Evolutionary conservation across 768 basidiomycete genomes (phyloP), one percentile per base, ranked within the genome.

Genomic region (Termitomyces bulborhizus): DNA sequence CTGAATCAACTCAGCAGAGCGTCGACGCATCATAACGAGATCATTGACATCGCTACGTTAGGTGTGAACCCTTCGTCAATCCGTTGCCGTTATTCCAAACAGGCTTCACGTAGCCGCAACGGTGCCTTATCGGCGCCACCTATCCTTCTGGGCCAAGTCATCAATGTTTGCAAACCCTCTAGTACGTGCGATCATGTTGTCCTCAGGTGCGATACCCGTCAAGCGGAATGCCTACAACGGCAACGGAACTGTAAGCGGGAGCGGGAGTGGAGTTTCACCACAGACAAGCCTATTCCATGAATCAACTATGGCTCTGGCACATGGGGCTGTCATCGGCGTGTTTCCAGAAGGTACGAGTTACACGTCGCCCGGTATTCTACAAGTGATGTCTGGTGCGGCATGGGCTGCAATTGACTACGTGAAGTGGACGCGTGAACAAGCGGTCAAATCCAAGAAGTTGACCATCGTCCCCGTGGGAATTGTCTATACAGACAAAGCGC

Each of bases 111-210:
- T 62, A 75, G 81, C 79, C 51, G 78, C 72, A 40, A 85, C 78
- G 16, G 77, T 88, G 47, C 84, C 86, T 3, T 70, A 85, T 61
- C 72, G 76, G 36, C 76, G 83, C 27, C 75, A 72, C 41, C 66
- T 90, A 34, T 82, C 80, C 52, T 82, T 77, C 66, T 82, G 88
- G 85, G 84, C 85, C n/a, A 90, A 88, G 63, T 80, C 84, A 27
- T 78, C 73, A 0, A 71, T 90, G 62, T 90, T 90, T 69, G 71
- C 70, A 26, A 81, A 85, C 57, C 83, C 82, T 0, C 60, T 84
- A 1, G 61, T 73, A 1, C 73, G 77, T 0, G 71, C 73, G 1
- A 67, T 89, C 39, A 71, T 89, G 32, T 70, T 73, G 4, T 82
- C 84, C 44, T 80, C 83, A 0, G 86, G 85, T 4, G 86, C 85